Conservation (phyloP, 768 basidiomycete species). For the Sutorius australiensis region DNA sequence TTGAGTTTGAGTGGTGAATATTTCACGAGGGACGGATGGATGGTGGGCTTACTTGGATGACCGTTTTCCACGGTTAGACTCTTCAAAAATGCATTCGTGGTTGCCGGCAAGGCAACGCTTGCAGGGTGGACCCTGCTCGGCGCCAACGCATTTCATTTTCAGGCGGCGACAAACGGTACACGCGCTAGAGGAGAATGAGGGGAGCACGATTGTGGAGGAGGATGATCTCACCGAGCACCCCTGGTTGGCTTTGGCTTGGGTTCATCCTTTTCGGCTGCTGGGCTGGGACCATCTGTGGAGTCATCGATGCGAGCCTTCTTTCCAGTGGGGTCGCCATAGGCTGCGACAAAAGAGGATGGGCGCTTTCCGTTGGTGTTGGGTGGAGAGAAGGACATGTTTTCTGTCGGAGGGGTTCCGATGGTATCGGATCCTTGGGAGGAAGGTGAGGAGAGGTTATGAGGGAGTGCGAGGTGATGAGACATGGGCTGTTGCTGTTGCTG, state of each 20-base stretch:
- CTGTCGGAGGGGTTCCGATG: conserved; percentile 68
- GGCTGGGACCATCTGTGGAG: conserved; percentile 46
- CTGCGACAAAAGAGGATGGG: conserved; percentile 45
- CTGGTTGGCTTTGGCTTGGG: conserved; percentile 79
- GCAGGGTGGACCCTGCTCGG: conserved; percentile 87
- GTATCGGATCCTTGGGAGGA: conserved; percentile 79
- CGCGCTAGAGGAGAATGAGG: conserved; percentile 48
- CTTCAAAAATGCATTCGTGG: conserved; percentile 95
- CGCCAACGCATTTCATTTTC: conserved; percentile 92
- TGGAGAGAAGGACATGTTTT: conserved; percentile 49
- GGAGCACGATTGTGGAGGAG: not conserved
- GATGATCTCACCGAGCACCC: conserved; percentile 65
- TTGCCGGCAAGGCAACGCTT: conserved; percentile 76
- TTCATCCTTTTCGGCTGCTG: conserved; percentile 57
- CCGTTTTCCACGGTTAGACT: conserved; percentile 91
- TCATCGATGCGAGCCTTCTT: conserved; percentile 65
- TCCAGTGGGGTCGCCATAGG: conserved; percentile 37
- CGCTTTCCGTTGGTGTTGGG: conserved; percentile 65
- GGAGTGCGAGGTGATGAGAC: conserved; percentile 52
- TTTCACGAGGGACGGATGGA: conserved; percentile 16
- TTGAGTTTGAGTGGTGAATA: conserved; percentile 29
- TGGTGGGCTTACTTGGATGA: conserved; percentile 61
- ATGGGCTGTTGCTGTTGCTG: conserved; percentile 45
- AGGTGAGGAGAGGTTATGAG: conserved; percentile 66
- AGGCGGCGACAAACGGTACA: conserved; percentile 89